Evolutionary conservation across 805 yeast species (phyloP).

Genomic region (Candida vartiovaarae): DNA sequence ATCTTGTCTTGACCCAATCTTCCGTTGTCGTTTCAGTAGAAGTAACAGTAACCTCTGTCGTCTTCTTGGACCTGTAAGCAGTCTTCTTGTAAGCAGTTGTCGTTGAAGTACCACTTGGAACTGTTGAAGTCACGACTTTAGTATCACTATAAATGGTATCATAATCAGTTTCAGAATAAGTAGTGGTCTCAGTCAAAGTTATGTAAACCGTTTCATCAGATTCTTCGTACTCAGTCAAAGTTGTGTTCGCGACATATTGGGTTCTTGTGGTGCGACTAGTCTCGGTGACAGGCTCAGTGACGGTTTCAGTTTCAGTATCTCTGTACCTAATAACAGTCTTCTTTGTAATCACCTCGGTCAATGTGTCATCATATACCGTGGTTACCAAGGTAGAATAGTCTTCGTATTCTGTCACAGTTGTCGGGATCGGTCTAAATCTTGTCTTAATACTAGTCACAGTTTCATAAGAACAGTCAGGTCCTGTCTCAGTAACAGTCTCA

Average conservation of each 20-base stretch:
- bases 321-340: constrained; percentile 14
- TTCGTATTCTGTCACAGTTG: constrained; percentile 13
- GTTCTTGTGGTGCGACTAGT: constrained; percentile 12
- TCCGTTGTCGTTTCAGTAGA: constrained; percentile 14
- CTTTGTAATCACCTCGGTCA: constrained; percentile 15
- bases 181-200: constrained; percentile 17
- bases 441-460: constrained; percentile 17
- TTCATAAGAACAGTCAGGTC: too few species aligned
- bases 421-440: constrained; percentile 15
- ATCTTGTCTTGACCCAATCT: constrained; percentile 13
- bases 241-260: constrained; percentile 14
- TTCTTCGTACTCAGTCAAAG: constrained; percentile 23
- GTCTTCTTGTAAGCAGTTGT: constrained; percentile 16
- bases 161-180: constrained; percentile 12
- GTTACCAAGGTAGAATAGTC: constrained; percentile 11
- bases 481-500: too few species aligned
- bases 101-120: constrained; percentile 11
- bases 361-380: constrained; percentile 15
- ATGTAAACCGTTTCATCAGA: constrained; percentile 20
- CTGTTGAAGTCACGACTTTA: constrained; percentile 7
- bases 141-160: constrained; percentile 19
- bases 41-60: constrained; percentile 11
- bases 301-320: constrained; percentile 11
- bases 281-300: constrained; percentile 10
- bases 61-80: constrained; percentile 10